Conservation (phyloP, 2,329 filamentous ascomycete genomes). For the Basipetospora chlamydospora region DNA sequence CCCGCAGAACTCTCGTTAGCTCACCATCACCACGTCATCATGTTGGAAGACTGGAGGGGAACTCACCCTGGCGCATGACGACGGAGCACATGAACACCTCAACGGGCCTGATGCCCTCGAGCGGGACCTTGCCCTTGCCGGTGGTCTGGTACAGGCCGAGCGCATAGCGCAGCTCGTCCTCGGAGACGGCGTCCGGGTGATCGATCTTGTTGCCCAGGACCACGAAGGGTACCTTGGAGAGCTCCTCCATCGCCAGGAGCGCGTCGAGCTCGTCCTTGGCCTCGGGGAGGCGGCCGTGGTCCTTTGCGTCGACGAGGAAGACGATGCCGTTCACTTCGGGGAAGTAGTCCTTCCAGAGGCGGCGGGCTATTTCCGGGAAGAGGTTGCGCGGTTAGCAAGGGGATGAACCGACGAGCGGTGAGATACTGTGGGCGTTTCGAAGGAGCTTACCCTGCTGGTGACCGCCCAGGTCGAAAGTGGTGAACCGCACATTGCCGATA, state of each 20-base stretch:
- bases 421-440: too few species aligned
- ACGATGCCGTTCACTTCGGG: constrained; percentile 93
- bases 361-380: constrained; percentile 47
- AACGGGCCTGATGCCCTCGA: constrained; percentile 85
- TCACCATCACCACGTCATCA: too few species aligned
- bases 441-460: constrained; percentile 77
- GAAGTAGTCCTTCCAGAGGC: constrained; percentile 95
- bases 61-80: constrained; percentile 83
- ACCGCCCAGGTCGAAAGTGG: constrained; percentile 84
- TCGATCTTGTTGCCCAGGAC: constrained; percentile 99
- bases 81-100: constrained; percentile 99
- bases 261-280: constrained; percentile 95
- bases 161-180: constrained; percentile 87
- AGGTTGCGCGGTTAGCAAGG: not conserved
- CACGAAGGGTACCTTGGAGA: constrained; percentile 88
- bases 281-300: constrained; percentile 86
- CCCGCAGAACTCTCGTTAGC: too few species aligned
- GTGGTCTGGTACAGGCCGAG: constrained; percentile 92
- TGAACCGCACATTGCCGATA: constrained; percentile 88
- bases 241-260: constrained; percentile 90
- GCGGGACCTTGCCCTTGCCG: constrained; percentile 84
- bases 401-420: too few species aligned
- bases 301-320: constrained; percentile 95
- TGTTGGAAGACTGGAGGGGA: too few species aligned
- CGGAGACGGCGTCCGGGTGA: constrained; percentile 85